Conservation (phyloP, 2,329 filamentous ascomycete genomes). For the Davidsoniella virescens region DNA sequence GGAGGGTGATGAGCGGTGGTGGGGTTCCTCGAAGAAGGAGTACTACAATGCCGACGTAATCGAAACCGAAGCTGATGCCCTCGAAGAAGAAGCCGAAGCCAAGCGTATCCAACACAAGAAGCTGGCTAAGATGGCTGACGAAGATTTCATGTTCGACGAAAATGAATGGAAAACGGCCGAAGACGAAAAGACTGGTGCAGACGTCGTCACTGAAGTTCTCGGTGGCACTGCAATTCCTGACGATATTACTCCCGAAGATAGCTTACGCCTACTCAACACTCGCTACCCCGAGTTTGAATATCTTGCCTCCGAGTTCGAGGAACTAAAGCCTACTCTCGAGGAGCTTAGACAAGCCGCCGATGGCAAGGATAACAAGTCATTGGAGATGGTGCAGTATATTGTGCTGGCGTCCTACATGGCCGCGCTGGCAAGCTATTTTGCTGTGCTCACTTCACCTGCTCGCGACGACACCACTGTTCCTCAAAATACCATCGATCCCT, state of each 20-base stretch:
- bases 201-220: conserved; percentile 65
- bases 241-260: conserved; percentile 60
- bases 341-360: conserved; percentile 42
- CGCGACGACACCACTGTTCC: conserved; percentile 31
- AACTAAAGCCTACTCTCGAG: conserved; percentile 50
- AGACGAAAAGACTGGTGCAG: conserved; percentile 32
- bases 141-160: conserved; percentile 87
- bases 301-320: conserved; percentile 61
- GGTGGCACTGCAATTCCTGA: conserved; percentile 69
- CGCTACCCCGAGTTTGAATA: conserved; percentile 88
- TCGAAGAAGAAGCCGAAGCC: conserved; percentile 86
- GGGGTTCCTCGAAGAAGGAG: conserved; percentile 76
- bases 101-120: conserved; percentile 82
- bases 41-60: conserved; percentile 79
- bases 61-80: conserved; percentile 49
- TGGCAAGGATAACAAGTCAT: conserved; percentile 31
- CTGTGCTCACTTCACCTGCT: conserved; percentile 69
- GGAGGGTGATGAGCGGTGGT: conserved; percentile 50
- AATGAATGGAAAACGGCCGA: conserved; percentile 59
- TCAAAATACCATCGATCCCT: conserved; percentile 49
- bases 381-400: conserved; percentile 58
- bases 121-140: conserved; percentile 71
- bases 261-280: conserved; percentile 55
- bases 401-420: conserved; percentile 75
- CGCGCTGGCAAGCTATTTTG: conserved; percentile 83